These are phyloP conservation scores for Francoa sonchifolia DNA, from an alignment of 441 rosid genomes.

Conservation along the genomic window DNA sequence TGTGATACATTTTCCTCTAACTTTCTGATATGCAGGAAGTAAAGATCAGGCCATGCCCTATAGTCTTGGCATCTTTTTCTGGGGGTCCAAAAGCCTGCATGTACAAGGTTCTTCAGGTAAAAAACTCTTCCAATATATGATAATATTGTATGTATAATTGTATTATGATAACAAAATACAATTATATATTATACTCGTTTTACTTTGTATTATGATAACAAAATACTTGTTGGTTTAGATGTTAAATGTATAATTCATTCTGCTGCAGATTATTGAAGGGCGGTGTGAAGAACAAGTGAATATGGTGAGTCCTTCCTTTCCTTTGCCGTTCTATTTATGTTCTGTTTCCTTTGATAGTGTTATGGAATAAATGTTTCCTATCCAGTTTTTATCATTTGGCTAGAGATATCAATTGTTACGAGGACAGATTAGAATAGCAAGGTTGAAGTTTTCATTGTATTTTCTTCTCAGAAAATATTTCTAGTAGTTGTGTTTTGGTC, in stretches of 20 bases:
- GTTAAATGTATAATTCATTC: conserved; percentile 4
- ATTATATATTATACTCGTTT: no score
- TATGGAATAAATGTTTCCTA: no score
- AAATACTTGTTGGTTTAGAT: no score
- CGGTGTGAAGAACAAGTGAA: conserved; percentile 34
- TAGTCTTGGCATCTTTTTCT: conserved; percentile 75
- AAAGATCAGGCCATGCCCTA: conserved; percentile 55
- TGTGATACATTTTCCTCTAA: conserved; percentile 5
- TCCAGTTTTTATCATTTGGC: no score
- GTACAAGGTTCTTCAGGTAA: conserved; percentile 92
- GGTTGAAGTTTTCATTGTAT: no score
- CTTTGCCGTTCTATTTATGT: no score
- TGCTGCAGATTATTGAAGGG: conserved; percentile 66
- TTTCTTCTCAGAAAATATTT: not conserved
- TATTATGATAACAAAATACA: no score
- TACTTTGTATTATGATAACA: no score
- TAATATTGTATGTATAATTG: not conserved
- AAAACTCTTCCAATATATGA: conserved; percentile 8
- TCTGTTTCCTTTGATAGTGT: no score
- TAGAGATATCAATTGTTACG: no score
- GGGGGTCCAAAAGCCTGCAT: conserved; percentile 88
- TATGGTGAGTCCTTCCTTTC: conserved; percentile 24
- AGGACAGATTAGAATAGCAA: no score
- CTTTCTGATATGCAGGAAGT: conserved; percentile 39
- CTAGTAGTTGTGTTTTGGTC: not conserved